Evolutionary conservation across 768 basidiomycete species (phyloP).

Genomic region (Boletus subparvulus): DNA sequence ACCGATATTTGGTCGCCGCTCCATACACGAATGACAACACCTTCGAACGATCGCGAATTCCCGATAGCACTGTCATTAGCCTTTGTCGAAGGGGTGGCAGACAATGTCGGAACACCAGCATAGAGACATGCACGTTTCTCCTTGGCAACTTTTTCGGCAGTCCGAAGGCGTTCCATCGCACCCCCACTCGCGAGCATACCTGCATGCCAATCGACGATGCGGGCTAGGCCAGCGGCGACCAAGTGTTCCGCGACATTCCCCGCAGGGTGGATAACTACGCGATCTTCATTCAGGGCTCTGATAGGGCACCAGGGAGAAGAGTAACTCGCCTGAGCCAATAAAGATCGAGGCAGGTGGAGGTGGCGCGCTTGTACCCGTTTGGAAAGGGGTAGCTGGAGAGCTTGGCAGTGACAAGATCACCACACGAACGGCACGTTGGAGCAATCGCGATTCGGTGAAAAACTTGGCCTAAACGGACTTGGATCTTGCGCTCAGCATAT

Average conservation of each 20-base stretch:
- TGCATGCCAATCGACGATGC: conserved; percentile 96
- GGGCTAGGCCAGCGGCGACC: conserved; percentile 80
- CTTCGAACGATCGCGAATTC: conserved; percentile 64
- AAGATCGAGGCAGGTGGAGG: conserved; percentile 78
- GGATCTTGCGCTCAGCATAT: not conserved
- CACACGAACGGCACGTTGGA: conserved; percentile 76
- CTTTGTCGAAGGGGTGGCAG: conserved; percentile 40
- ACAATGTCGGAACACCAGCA: conserved; percentile 47
- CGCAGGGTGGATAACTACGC: conserved; percentile 78
- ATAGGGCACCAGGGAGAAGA: not conserved
- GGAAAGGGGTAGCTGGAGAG: conserved; percentile 79
- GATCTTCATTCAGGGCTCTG: not conserved
- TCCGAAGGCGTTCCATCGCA: conserved; percentile 84
- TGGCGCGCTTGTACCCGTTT: conserved; percentile 50
- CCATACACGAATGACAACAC: conserved; percentile 84
- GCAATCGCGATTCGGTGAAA: conserved; percentile 87
- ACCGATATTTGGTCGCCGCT: conserved; percentile 89
- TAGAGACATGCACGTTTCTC: conserved; percentile 72
- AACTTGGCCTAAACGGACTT: conserved; percentile 69
- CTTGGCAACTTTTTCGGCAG: conserved; percentile 79
- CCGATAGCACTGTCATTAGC: conserved; percentile 48
- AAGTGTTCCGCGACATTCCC: conserved; percentile 94
- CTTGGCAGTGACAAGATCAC: conserved; percentile 79
- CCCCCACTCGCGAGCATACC: conserved; percentile 85
- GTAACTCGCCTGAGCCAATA: conserved; percentile 73